A percentile compares a stretch with the other conserved stretches of the same genome.
These are phyloP conservation scores for Sporisorium sorghi DNA, from an alignment of 1,284 basidiomycete genomes.

Conservation along the genomic window DNA sequence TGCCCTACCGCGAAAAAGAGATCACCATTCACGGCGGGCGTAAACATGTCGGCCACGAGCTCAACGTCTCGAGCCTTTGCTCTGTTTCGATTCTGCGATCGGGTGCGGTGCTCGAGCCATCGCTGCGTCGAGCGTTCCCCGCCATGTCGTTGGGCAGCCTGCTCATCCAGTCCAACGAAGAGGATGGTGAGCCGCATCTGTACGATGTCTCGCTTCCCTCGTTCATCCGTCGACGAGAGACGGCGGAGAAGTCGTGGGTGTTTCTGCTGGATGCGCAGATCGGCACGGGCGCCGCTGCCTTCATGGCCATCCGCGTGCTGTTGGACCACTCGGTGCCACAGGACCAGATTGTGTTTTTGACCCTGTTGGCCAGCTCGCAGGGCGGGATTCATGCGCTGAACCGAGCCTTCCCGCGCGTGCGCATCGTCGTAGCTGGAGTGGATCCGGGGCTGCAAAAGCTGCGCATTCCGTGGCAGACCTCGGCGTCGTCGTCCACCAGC, in stretches of 20 bases:
- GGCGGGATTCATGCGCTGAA: constrained; percentile 83
- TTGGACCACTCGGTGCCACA: constrained; percentile 93
- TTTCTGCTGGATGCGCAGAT: constrained; percentile 96
- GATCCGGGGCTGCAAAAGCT: constrained; percentile 63
- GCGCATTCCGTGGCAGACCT: constrained; percentile 46
- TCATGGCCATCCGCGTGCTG: constrained; percentile 95
- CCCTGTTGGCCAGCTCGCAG: constrained; percentile 83
- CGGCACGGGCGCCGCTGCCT: constrained; percentile 91
- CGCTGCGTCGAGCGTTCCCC: constrained; percentile 87
- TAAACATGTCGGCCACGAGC: constrained; percentile 76
- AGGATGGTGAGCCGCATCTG: constrained; percentile 87
- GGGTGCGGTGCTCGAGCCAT: constrained; percentile 89
- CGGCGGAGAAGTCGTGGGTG: constrained; percentile 78
- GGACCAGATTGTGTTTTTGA: constrained; percentile 75
- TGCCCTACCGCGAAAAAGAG: constrained; percentile 78
- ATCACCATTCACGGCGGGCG: constrained; percentile 76
- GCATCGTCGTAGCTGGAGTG: constrained; percentile 62
- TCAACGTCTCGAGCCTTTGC: constrained; percentile 77
- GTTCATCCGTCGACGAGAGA: constrained; percentile 53
- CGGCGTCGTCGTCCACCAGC: neutral
- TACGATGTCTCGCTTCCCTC: constrained; percentile 83
- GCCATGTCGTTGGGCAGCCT: constrained; percentile 88
- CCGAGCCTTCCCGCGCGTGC: constrained; percentile 79
- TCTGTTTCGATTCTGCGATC: constrained; percentile 87
- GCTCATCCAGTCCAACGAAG: constrained; percentile 85